phyloP scores from a whole-genome alignment of 2,329 filamentous ascomycete species.

The Diplodia seriata region DNA sequence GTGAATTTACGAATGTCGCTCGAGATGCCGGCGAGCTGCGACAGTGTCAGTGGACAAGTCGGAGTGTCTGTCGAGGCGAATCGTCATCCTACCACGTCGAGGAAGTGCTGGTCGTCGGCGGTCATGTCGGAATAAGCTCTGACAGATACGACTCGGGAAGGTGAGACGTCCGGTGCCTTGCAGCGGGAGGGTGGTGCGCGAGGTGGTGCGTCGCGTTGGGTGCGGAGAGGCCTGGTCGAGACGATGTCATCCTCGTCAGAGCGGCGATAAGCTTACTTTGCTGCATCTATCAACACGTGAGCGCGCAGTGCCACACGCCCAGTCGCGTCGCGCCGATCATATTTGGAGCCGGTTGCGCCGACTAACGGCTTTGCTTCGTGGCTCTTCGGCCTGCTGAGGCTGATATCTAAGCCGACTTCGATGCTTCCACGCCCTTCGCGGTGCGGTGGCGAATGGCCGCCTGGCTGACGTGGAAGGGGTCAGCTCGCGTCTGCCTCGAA shows the following conservation, averaged over 20 bases:
- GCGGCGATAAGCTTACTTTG: slow-evolving; percentile 28
- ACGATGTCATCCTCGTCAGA: slow-evolving; percentile 22
- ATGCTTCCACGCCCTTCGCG: slow-evolving; percentile 9
- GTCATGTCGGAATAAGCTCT: slow-evolving; percentile 63
- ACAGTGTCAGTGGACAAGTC: slow-evolving; percentile 19
- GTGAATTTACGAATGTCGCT: slow-evolving; percentile 75
- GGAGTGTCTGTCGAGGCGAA: not conserved
- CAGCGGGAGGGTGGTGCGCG: slow-evolving; percentile 3
- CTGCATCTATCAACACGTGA: slow-evolving; percentile 22
- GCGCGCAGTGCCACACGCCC: slow-evolving; percentile 11
- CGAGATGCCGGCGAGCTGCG: slow-evolving; percentile 63
- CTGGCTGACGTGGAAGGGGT: slow-evolving; percentile 17
- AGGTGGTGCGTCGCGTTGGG: slow-evolving; percentile 21
- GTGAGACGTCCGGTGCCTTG: slow-evolving; percentile 29
- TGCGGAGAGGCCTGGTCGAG: slow-evolving; percentile 14
- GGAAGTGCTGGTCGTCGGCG: slow-evolving; percentile 77
- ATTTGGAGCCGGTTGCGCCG: slow-evolving; percentile 7
- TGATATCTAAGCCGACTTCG: slow-evolving; percentile 4
- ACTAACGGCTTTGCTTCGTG: not conserved
- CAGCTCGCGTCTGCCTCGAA: slow-evolving; percentile 8
- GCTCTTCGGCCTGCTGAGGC: not conserved
- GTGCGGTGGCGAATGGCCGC: slow-evolving; percentile 16
- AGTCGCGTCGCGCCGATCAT: slow-evolving; percentile 21
- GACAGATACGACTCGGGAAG: slow-evolving; percentile 11
- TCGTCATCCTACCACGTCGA: slow-evolving; percentile 71